A percentile compares a stretch with the other conserved stretches of the same genome.
phyloP scores from a whole-genome alignment of 352 stramenopile species.

The Pseudoperonospora humuli region DNA sequence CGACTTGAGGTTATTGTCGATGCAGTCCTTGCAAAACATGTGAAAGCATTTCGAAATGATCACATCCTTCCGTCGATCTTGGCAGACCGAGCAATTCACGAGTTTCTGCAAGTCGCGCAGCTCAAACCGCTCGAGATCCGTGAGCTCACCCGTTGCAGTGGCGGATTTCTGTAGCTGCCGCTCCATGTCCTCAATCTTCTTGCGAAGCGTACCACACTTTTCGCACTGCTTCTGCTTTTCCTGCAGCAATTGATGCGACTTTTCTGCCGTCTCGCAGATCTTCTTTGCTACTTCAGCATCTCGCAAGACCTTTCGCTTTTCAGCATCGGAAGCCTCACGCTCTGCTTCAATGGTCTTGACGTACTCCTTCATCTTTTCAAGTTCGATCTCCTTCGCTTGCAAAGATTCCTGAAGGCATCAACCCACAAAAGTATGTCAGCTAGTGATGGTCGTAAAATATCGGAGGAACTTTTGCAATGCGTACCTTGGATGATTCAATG shows the following conservation, averaged over 20 bases:
- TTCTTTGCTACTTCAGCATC: conserved; percentile 61
- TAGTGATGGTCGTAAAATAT: too few species aligned
- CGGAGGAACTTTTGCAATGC: conserved; percentile 1
- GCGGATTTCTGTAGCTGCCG: conserved; percentile 31
- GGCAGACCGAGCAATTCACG: conserved; percentile 80
- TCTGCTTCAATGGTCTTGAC: conserved; percentile 47
- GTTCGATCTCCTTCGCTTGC: conserved; percentile 48
- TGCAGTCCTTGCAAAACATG: conserved; percentile 86
- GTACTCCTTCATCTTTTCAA: conserved; percentile 62
- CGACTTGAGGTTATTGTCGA: conserved; percentile 83
- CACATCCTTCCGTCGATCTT: conserved; percentile 79
- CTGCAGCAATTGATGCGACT: conserved; percentile 38
- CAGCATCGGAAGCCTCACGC: conserved; percentile 36
- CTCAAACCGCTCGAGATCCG: conserved; percentile 72
- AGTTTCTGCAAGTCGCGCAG: conserved; percentile 76
- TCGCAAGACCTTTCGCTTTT: conserved; percentile 48
- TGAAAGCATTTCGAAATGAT: conserved; percentile 86
- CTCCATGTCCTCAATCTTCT: conserved; percentile 47
- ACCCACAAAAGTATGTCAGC: too few species aligned
- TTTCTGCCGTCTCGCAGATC: conserved; percentile 47
- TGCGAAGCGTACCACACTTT: conserved; percentile 41
- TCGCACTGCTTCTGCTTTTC: conserved; percentile 51
- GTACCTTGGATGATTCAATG: conserved; percentile 58
- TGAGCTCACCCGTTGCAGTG: conserved; percentile 32
- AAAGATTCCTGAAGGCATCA: conserved; percentile 36